Evolutionary conservation across 2,329 filamentous ascomycete species (phyloP).

Genomic region (Emergomyces pasteurianus): DNA sequence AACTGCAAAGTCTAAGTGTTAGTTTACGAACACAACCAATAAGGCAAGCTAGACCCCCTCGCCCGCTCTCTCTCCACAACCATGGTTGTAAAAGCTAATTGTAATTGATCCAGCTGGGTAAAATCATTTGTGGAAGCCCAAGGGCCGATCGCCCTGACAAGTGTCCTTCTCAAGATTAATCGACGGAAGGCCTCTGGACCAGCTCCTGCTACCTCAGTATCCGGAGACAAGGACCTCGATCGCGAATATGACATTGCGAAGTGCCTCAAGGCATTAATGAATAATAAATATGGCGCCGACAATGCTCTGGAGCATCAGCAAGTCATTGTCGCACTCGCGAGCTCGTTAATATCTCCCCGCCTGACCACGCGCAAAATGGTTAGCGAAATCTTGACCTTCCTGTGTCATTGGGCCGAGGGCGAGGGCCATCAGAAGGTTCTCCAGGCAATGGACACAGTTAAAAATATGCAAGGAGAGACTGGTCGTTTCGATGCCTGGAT

Average conservation of each 20-base stretch:
- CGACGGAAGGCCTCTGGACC: slow-evolving; percentile 68
- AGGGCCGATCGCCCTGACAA: slow-evolving; percentile 90
- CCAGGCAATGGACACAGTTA: slow-evolving; percentile 84
- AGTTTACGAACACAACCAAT: slow-evolving; percentile 93
- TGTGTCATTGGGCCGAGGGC: slow-evolving; percentile 87
- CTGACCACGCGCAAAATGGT: slow-evolving; percentile 88
- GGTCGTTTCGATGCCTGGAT: slow-evolving; percentile 97
- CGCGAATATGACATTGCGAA: slow-evolving; percentile 96
- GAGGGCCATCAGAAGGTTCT: slow-evolving; percentile 88
- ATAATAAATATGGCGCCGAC: slow-evolving; percentile 98
- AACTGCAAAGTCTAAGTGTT: slow-evolving; percentile 84
- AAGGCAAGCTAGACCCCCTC: slow-evolving; percentile 31
- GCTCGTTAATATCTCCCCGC: slow-evolving; percentile 75
- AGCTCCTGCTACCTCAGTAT: slow-evolving; percentile 45
- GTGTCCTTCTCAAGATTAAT: slow-evolving; percentile 87
- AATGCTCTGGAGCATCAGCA: slow-evolving; percentile 85
- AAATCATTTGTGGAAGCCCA: slow-evolving; percentile 94
- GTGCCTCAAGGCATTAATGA: slow-evolving; percentile 93
- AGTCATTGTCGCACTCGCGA: slow-evolving; percentile 76
- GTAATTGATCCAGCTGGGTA: slow-evolving; percentile 56
- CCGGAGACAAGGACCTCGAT: slow-evolving; percentile 69
- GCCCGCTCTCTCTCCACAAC: slow-evolving; percentile 2
- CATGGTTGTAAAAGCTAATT: not conserved
- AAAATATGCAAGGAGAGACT: slow-evolving; percentile 77
- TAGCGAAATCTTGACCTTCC: slow-evolving; percentile 89